These are phyloP conservation scores for Wickerhamiella nectarea DNA, from an alignment of 805 yeast species.

Conservation along the genomic window DNA sequence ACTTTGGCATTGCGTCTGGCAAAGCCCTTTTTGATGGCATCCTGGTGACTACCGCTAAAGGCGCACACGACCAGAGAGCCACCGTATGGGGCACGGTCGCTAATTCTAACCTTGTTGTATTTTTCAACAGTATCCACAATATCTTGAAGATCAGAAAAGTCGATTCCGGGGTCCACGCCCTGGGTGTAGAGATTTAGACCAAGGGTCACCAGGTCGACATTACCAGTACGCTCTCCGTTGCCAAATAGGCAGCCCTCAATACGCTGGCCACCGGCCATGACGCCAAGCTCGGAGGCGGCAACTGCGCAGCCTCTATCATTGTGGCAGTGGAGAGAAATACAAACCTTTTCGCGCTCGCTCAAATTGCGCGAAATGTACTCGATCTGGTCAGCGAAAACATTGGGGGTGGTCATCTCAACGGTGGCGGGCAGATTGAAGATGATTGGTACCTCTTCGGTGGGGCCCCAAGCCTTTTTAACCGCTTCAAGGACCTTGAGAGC, in stretches of 20 bases:
- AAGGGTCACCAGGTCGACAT: conserved; percentile 66
- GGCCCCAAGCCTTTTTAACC: conserved; percentile 63
- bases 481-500: conserved; percentile 58
- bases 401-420: conserved; percentile 70
- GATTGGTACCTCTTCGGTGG: conserved; percentile 49
- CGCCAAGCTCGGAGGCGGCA: conserved; percentile 77
- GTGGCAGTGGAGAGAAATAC: conserved; percentile 70
- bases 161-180: conserved; percentile 57
- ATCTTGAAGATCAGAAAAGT: conserved; percentile 52
- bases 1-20: conserved; percentile 32
- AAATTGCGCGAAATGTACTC: conserved; percentile 55
- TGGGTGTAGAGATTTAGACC: conserved; percentile 70
- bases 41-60: conserved; percentile 77
- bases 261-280: conserved; percentile 76
- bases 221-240: conserved; percentile 80
- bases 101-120: conserved; percentile 70
- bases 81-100: conserved; percentile 69
- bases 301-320: conserved; percentile 81
- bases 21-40: conserved; percentile 77
- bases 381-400: conserved; percentile 72
- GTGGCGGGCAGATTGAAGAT: conserved; percentile 78
- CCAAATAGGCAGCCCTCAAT: conserved; percentile 79
- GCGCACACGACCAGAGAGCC: conserved; percentile 76
- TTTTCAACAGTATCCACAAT: conserved; percentile 62
- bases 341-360: conserved; percentile 51